Evolutionary conservation across 2,329 filamentous ascomycete species (phyloP).

Genomic region (Graphium sp.): DNA sequence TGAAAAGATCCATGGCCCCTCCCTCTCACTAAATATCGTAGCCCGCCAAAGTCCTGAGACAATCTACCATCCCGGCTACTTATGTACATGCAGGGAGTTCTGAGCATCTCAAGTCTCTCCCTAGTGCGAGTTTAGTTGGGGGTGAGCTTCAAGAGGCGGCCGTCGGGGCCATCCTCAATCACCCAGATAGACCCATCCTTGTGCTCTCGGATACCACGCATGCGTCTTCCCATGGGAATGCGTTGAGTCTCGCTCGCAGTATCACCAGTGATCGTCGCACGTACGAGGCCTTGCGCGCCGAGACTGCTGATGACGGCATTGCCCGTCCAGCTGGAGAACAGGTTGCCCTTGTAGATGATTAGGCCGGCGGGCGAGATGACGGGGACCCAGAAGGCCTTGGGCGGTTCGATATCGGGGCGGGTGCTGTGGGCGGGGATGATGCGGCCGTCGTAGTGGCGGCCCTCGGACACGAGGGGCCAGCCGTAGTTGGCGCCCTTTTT

Average conservation of each 20-base stretch:
- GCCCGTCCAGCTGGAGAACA: slow-evolving; percentile 15
- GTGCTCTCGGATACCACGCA: slow-evolving; percentile 14
- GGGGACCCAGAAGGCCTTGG: slow-evolving; percentile 15
- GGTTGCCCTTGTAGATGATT: slow-evolving; percentile 16
- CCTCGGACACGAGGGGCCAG: slow-evolving; percentile 15
- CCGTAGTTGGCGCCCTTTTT: slow-evolving; percentile 15
- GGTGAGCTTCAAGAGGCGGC: slow-evolving; percentile 15
- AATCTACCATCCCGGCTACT: too few species aligned
- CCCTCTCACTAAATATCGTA: too few species aligned
- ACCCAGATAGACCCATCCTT: slow-evolving; percentile 15
- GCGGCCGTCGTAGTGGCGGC: slow-evolving; percentile 14
- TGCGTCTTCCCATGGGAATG: slow-evolving; percentile 14
- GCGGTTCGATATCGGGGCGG: slow-evolving; percentile 12
- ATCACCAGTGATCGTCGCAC: slow-evolving; percentile 13
- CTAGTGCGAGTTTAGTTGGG: slow-evolving; percentile 10
- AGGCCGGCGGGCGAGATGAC: slow-evolving; percentile 16
- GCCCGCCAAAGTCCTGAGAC: too few species aligned
- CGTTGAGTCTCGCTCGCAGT: slow-evolving; percentile 15
- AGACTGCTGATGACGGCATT: slow-evolving; percentile 15
- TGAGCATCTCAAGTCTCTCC: slow-evolving; percentile 7
- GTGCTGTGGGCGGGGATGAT: slow-evolving; percentile 14
- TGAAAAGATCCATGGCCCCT: too few species aligned
- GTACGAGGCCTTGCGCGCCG: slow-evolving; percentile 11
- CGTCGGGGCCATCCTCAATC: slow-evolving; percentile 13
- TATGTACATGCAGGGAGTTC: slow-evolving; percentile 9